A percentile compares a stretch with the other conserved stretches of the same genome.
Evolutionary conservation across 805 yeast genomes (phyloP).

Genomic region (Debaryomyces prosopidis): DNA sequence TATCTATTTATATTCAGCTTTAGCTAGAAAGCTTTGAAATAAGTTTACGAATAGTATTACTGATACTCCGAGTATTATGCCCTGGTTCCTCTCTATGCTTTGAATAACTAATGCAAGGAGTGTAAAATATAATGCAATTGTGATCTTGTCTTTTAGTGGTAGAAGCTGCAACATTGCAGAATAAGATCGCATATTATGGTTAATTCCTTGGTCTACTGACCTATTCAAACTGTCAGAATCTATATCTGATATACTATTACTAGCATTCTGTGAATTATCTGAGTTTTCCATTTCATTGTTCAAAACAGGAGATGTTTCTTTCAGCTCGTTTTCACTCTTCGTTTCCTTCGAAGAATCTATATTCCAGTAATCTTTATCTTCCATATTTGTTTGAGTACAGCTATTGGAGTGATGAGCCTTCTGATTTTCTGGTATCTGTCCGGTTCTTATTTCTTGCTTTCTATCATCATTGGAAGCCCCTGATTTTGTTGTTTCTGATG

Average conservation of each 20-base stretch:
- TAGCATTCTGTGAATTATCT: no score
- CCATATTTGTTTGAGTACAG: background rate
- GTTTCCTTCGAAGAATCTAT: background rate
- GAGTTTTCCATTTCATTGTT: slow-evolving; percentile 1
- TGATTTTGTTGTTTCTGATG: background rate
- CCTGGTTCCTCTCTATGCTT: background rate
- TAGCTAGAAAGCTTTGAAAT: background rate
- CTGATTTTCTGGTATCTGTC: background rate
- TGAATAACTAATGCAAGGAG: background rate
- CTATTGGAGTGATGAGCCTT: background rate
- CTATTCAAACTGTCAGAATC: no score
- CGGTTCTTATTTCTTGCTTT: background rate
- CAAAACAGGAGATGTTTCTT: slow-evolving; percentile 2
- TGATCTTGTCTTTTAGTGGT: no score
- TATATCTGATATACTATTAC: no score
- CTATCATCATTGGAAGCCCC: background rate
- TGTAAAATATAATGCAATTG: background rate
- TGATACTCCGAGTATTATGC: background rate
- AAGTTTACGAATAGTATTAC: background rate
- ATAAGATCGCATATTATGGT: no score
- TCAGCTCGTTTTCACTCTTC: background rate
- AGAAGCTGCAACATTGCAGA: no score
- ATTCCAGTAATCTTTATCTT: background rate
- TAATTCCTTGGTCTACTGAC: no score
- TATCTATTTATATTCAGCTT: background rate